Conservation (phyloP, 2,329 filamentous ascomycete genomes). For the Hymenotorrendiella dingleyae region DNA sequence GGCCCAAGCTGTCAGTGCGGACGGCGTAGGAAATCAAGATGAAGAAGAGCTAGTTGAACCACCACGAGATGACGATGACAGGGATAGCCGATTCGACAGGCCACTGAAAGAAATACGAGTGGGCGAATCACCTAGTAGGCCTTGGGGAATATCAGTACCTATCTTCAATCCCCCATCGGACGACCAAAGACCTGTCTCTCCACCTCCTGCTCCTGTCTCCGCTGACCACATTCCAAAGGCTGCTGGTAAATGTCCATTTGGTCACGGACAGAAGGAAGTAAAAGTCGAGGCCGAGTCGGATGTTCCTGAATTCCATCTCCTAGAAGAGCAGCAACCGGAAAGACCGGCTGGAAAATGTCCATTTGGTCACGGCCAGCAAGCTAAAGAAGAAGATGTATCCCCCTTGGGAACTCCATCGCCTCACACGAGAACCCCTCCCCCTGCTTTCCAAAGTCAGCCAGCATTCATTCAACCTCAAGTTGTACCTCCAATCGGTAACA, state of each 20-base stretch:
- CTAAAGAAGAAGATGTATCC: slow-evolving; percentile 5
- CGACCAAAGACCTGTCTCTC: slow-evolving; percentile 42
- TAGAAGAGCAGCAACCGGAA: slow-evolving; percentile 5
- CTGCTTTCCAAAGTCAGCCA: slow-evolving; percentile 37
- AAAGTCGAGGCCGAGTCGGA: slow-evolving; percentile 7
- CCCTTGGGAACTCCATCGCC: slow-evolving; percentile 1
- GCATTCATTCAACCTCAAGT: slow-evolving; percentile 45
- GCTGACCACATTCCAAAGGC: slow-evolving; percentile 25
- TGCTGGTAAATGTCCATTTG: slow-evolving; percentile 52
- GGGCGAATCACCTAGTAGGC: slow-evolving; percentile 85
- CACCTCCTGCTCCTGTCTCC: slow-evolving; percentile 47
- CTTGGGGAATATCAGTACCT: slow-evolving; percentile 87
- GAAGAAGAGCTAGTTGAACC: slow-evolving; percentile 35
- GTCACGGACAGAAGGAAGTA: slow-evolving; percentile 17
- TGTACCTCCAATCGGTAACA: slow-evolving; percentile 16
- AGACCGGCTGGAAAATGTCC: slow-evolving; percentile 22
- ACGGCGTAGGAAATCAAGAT: slow-evolving; percentile 37
- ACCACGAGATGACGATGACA: slow-evolving; percentile 44
- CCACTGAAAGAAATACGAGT: slow-evolving; percentile 85
- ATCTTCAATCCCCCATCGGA: slow-evolving; percentile 39
- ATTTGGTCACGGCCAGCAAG: slow-evolving; percentile 30
- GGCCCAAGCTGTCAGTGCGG: slow-evolving; percentile 69
- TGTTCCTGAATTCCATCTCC: slow-evolving; percentile 1
- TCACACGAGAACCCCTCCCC: slow-evolving; percentile 9
- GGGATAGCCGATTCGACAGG: slow-evolving; percentile 74